Conservation (phyloP, 306 rosid species). For the Lotus japonicus region DNA sequence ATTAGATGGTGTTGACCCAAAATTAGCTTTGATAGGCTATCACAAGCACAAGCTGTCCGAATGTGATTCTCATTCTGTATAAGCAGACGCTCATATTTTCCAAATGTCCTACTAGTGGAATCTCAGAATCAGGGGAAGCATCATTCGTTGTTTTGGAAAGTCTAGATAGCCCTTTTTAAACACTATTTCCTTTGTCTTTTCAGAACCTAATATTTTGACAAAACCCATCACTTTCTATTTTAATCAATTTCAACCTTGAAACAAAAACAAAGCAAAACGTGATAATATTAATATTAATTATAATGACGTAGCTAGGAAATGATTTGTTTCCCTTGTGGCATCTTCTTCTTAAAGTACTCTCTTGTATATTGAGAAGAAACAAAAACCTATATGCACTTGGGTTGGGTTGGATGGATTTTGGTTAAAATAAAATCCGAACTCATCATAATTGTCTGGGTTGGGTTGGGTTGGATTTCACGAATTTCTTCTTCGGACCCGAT, state of each 20-base stretch:
- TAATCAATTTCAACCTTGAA: not conserved
- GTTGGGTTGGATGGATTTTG: too few species aligned
- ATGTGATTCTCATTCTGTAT: not conserved
- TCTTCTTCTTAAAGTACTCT: too few species aligned
- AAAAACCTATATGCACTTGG: too few species aligned
- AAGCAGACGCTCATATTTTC: constrained; percentile 27
- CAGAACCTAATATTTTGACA: constrained; percentile 26
- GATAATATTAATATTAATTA: not conserved
- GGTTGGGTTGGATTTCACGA: too few species aligned
- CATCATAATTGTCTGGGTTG: too few species aligned
- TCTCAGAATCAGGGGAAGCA: constrained; percentile 17
- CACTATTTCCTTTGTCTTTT: constrained; percentile 11
- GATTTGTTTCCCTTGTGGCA: too few species aligned
- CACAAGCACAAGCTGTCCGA: not conserved
- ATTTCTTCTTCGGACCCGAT: too few species aligned
- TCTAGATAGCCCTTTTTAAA: not conserved
- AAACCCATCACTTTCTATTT: not conserved
- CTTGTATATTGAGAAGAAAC: too few species aligned
- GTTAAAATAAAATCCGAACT: too few species aligned
- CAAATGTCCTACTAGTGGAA: constrained; percentile 21
- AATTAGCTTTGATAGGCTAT: constrained; percentile 45
- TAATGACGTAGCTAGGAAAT: not conserved
- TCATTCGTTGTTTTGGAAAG: constrained; percentile 26
- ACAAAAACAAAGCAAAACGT: not conserved
- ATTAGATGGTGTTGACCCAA: constrained; percentile 34